These are phyloP conservation scores for Zizania palustris DNA, from an alignment of 202 grass and related monocot genomes.

Conservation along the genomic window DNA sequence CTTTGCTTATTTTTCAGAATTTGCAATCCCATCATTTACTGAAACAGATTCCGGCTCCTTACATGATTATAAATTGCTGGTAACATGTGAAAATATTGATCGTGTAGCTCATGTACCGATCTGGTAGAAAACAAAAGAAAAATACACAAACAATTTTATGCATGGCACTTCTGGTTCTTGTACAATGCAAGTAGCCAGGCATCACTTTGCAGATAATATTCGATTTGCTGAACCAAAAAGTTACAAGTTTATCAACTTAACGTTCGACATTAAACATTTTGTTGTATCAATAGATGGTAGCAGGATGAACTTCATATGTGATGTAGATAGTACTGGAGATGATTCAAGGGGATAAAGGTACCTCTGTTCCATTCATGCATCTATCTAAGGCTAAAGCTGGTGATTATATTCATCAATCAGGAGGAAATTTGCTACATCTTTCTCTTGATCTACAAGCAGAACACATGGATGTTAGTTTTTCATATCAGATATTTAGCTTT, in stretches of 20 bases:
- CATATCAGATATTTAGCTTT: slow-evolving; percentile 90
- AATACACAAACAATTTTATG: slow-evolving; percentile 40
- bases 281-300: slow-evolving; percentile 57
- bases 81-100: slow-evolving; percentile 77
- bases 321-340: slow-evolving; percentile 79
- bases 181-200: slow-evolving; percentile 24
- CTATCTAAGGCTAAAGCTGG: slow-evolving; percentile 67
- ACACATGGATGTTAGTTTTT: slow-evolving; percentile 81
- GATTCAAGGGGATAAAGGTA: slow-evolving; percentile 64
- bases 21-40: slow-evolving; percentile 39
- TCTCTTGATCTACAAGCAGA: slow-evolving; percentile 71
- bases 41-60: slow-evolving; percentile 52
- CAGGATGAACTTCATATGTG: slow-evolving; percentile 58
- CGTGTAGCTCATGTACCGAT: slow-evolving; percentile 73
- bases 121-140: slow-evolving; percentile 56
- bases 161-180: slow-evolving; percentile 32
- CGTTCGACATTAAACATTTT: slow-evolving; percentile 78
- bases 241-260: slow-evolving; percentile 68
- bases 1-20: slow-evolving; percentile 41
- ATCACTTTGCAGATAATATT: slow-evolving; percentile 40
- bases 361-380: slow-evolving; percentile 82
- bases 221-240: slow-evolving; percentile 45
- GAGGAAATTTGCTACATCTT: slow-evolving; percentile 44
- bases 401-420: slow-evolving; percentile 50
- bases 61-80: slow-evolving; percentile 56